phyloP scores from a whole-genome alignment of 208 protist genomes.

The Trypanosoma melophagium region DNA sequence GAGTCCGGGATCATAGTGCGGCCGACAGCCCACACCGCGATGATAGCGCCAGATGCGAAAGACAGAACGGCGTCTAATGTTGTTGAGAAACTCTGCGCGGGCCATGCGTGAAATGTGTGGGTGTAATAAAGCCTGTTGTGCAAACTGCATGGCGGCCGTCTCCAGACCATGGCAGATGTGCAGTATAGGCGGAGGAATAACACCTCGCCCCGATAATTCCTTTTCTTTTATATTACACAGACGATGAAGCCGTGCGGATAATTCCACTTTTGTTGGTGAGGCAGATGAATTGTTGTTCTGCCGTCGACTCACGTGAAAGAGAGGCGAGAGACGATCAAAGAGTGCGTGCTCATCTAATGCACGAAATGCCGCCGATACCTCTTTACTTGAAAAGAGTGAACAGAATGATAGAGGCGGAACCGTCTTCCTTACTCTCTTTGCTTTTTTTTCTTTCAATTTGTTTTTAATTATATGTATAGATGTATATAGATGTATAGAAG shows the following conservation, averaged over 20 bases:
- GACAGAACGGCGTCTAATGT: constrained; percentile 49
- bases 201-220: not conserved
- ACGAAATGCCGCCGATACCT: constrained; percentile 43
- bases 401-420: constrained; percentile 8
- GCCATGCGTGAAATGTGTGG: constrained; percentile 13
- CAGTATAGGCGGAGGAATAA: constrained; percentile 39
- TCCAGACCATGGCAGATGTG: constrained; percentile 38
- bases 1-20: constrained; percentile 77
- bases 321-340: constrained; percentile 17
- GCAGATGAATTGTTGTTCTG: not conserved
- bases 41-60: constrained; percentile 69
- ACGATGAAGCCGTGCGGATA: constrained; percentile 21
- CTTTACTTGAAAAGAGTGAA: constrained; percentile 31
- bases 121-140: constrained; percentile 25
- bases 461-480: no score
- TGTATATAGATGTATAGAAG: no score
- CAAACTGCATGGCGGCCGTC: constrained; percentile 34
- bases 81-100: constrained; percentile 27
- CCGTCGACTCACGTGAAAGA: constrained; percentile 20
- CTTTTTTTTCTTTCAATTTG: no score
- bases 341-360: constrained; percentile 29
- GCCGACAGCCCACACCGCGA: constrained; percentile 50
- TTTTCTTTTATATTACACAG: constrained; percentile 4
- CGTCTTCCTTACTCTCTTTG: not conserved
- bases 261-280: constrained; percentile 15